Evolutionary conservation across 331 rosid genomes (phyloP).

Genomic region (Malus hybrid): DNA sequence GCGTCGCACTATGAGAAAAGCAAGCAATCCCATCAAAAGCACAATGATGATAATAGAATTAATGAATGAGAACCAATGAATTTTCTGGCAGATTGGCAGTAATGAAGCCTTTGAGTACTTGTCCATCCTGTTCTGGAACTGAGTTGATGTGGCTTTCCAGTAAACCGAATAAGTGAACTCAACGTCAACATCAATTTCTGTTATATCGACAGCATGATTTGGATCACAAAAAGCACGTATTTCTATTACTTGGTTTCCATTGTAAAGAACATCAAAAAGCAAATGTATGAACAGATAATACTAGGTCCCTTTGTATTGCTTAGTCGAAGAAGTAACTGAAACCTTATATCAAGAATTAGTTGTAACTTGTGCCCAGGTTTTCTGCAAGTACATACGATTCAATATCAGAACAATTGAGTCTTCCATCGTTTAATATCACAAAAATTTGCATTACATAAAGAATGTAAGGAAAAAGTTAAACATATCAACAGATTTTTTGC

Average conservation of each 20-base stretch:
- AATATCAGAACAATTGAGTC: conserved; percentile 14
- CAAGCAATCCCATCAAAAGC: conserved; percentile 69
- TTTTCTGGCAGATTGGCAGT: conserved; percentile 42
- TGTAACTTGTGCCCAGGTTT: background rate
- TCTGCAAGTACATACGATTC: background rate
- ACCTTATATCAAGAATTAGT: conserved; percentile 12
- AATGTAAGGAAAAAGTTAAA: background rate
- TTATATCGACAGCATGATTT: conserved; percentile 46
- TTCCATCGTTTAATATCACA: background rate
- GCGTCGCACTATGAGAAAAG: conserved; percentile 53
- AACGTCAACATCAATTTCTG: conserved; percentile 43
- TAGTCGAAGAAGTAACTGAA: conserved; percentile 22
- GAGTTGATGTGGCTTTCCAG: conserved; percentile 51
- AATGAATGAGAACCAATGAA: conserved; percentile 80
- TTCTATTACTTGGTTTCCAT: conserved; percentile 51
- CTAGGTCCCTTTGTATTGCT: conserved; percentile 35
- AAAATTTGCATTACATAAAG: background rate
- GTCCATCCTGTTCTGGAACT: conserved; percentile 60
- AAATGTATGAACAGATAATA: conserved; percentile 62
- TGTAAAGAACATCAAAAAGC: conserved; percentile 58
- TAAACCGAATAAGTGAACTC: conserved; percentile 71
- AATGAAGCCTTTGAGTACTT: conserved; percentile 58
- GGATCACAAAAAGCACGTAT: conserved; percentile 70
- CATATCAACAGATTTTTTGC: background rate
- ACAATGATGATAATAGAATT: conserved; percentile 58